Evolutionary conservation across 1,139 yeast genomes (phyloP).

Genomic region (Saccharomyces hybrid): DNA sequence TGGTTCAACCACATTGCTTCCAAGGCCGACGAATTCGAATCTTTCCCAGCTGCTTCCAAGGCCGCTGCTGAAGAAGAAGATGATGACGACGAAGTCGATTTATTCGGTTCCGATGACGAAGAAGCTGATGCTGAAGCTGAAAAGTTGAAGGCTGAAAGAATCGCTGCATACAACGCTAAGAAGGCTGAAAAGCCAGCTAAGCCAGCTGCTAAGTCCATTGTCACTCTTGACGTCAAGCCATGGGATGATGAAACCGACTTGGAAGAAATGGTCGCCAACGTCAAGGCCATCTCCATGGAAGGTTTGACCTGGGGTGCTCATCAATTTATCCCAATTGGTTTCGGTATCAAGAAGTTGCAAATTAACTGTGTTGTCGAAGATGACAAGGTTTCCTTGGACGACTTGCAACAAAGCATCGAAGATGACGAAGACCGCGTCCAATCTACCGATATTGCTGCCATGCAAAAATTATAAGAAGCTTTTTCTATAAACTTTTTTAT

Average conservation of each 20-base stretch:
- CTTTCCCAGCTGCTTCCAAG: conserved; percentile 77
- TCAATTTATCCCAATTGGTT: conserved; percentile 95
- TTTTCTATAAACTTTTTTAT: conserved; percentile 5
- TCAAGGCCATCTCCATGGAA: conserved; percentile 74
- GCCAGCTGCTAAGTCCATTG: conserved; percentile 97
- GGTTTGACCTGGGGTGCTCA: conserved; percentile 99
- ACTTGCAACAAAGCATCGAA: conserved; percentile 75
- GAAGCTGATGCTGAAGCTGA: conserved; percentile 96
- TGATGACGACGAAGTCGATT: conserved; percentile 87
- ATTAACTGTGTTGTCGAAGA: conserved; percentile 98
- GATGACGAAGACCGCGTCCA: conserved; percentile 99
- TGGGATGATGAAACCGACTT: conserved; percentile 99
- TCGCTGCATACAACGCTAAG: conserved; percentile 95
- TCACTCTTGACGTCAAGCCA: conserved; percentile 96
- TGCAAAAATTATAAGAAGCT: conserved; percentile 78
- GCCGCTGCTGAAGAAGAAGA: conserved; percentile 52
- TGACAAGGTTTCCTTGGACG: conserved; percentile 88
- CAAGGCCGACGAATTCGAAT: conserved; percentile 73
- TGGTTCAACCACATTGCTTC: conserved; percentile 98
- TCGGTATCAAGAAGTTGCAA: conserved; percentile 99
- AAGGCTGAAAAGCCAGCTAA: conserved; percentile 96
- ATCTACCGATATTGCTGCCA: conserved; percentile 97
- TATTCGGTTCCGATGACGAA: conserved; percentile 87
- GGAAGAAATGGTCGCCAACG: conserved; percentile 78
- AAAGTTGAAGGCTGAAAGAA: conserved; percentile 92